These are phyloP conservation scores for Leucocoprinus sp. DNA, from an alignment of 768 basidiomycete species.

Conservation along the genomic window DNA sequence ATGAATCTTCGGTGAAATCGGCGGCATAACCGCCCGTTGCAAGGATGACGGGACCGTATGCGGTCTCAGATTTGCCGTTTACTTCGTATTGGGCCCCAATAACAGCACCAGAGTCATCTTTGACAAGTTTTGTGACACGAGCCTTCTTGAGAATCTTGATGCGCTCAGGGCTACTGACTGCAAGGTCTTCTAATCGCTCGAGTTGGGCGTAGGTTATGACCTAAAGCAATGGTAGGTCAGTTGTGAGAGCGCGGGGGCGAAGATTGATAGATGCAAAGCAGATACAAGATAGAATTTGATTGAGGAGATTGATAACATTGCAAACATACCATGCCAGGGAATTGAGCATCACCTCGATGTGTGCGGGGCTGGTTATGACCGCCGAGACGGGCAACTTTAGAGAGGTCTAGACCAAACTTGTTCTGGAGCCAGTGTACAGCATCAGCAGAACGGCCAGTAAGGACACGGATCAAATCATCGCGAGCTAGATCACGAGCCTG, in stretches of 20 bases:
- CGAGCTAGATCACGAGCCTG: slow-evolving; percentile 93
- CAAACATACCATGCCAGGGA: slow-evolving; percentile 83
- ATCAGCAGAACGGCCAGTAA: slow-evolving; percentile 91
- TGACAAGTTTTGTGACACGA: slow-evolving; percentile 74
- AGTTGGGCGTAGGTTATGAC: slow-evolving; percentile 95
- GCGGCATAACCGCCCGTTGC: slow-evolving; percentile 98
- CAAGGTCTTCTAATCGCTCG: slow-evolving; percentile 89
- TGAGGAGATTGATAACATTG: neutral
- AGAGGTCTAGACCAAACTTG: slow-evolving; percentile 86
- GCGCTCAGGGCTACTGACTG: slow-evolving; percentile 75
- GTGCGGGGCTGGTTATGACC: slow-evolving; percentile 93
- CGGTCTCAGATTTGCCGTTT: slow-evolving; percentile 68
- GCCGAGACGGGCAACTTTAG: slow-evolving; percentile 93
- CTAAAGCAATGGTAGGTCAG: slow-evolving; percentile 24
- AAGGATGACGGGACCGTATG: slow-evolving; percentile 87
- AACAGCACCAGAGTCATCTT: slow-evolving; percentile 74
- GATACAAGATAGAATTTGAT: slow-evolving; percentile 6
- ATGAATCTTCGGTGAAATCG: slow-evolving; percentile 82
- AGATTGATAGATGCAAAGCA: slow-evolving; percentile 15
- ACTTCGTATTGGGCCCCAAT: slow-evolving; percentile 79
- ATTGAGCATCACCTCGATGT: slow-evolving; percentile 89
- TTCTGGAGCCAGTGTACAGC: slow-evolving; percentile 95
- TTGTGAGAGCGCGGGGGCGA: slow-evolving; percentile 5
- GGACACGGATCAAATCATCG: slow-evolving; percentile 89
- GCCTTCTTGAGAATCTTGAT: slow-evolving; percentile 92